Conservation (phyloP, 2,329 filamentous ascomycete species). For the Sporothrix pallida region DNA sequence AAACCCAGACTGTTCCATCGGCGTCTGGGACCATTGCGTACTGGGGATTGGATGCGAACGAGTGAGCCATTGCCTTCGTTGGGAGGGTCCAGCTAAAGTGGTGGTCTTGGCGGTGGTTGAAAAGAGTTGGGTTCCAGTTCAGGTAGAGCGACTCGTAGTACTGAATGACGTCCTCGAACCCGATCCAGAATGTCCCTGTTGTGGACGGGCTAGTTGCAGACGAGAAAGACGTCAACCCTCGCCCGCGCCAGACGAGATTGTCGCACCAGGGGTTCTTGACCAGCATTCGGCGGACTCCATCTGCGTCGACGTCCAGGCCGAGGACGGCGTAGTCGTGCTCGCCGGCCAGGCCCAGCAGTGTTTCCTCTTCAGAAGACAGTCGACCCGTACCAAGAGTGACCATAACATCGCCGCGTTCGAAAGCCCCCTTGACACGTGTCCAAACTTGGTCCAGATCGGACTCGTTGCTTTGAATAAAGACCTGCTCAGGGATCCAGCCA, state of each 20-base stretch:
- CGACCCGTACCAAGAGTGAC: constrained; percentile 89
- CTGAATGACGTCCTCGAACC: constrained; percentile 82
- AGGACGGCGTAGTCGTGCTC: constrained; percentile 95
- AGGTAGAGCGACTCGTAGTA: constrained; percentile 96
- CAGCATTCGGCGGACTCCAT: constrained; percentile 70
- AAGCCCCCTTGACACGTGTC: constrained; percentile 75
- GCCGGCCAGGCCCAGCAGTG: constrained; percentile 78
- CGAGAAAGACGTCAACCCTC: constrained; percentile 41
- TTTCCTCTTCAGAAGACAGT: constrained; percentile 77
- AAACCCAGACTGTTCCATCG: constrained; percentile 75
- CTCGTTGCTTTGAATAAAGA: constrained; percentile 83
- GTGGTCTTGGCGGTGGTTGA: constrained; percentile 80
- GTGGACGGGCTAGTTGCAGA: constrained; percentile 42
- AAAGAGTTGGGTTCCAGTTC: constrained; percentile 93
- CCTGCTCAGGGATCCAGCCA: constrained; percentile 95
- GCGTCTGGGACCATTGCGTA: constrained; percentile 69
- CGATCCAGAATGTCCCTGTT: constrained; percentile 93
- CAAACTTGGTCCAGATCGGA: constrained; percentile 77
- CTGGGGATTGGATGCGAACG: constrained; percentile 70
- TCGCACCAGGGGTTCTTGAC: constrained; percentile 97
- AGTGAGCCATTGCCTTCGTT: constrained; percentile 55
- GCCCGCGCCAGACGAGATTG: constrained; percentile 73
- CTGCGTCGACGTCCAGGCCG: constrained; percentile 69
- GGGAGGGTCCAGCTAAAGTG: constrained; percentile 83
- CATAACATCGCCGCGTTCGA: constrained; percentile 78